Conservation (phyloP, 768 basidiomycete genomes). For the Lepiota subincarnata region DNA sequence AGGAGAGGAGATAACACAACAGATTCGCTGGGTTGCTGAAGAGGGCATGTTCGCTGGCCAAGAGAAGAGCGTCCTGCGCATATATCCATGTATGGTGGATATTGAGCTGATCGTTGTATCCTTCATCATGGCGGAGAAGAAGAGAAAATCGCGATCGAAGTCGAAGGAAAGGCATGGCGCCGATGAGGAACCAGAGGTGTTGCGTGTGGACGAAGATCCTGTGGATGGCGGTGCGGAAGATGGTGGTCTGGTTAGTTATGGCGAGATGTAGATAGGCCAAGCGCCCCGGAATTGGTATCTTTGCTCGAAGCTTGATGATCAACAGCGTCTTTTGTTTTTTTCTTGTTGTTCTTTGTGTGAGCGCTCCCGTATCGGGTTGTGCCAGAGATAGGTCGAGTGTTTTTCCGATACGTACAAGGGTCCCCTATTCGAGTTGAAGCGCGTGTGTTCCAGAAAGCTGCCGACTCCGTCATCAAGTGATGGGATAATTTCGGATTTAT, state of each 20-base stretch:
- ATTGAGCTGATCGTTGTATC: slow-evolving; percentile 51
- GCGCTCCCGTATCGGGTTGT: no score
- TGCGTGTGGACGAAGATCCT: neutral
- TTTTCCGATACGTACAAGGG: no score
- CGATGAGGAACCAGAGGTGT: neutral
- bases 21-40: slow-evolving; percentile 25
- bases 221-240: slow-evolving; percentile 4
- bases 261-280: no score
- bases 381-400: no score
- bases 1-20: slow-evolving; percentile 40
- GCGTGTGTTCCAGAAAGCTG: no score
- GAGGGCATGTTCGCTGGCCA: slow-evolving; percentile 48
- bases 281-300: no score
- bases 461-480: neutral
- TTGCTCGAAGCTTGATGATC: no score
- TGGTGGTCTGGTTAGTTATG: neutral
- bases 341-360: no score
- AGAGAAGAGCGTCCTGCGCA: slow-evolving; percentile 39
- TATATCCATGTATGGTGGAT: slow-evolving; percentile 45
- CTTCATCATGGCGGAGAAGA: slow-evolving; percentile 54
- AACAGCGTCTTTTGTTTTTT: no score
- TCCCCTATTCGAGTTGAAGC: no score
- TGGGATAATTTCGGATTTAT: neutral
- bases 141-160: slow-evolving; percentile 21
- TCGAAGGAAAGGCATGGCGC: neutral